A percentile compares a stretch with the other conserved stretches of the same genome.
phyloP scores from a whole-genome alignment of 352 stramenopile species.

The Globisporangium barbulae region DNA sequence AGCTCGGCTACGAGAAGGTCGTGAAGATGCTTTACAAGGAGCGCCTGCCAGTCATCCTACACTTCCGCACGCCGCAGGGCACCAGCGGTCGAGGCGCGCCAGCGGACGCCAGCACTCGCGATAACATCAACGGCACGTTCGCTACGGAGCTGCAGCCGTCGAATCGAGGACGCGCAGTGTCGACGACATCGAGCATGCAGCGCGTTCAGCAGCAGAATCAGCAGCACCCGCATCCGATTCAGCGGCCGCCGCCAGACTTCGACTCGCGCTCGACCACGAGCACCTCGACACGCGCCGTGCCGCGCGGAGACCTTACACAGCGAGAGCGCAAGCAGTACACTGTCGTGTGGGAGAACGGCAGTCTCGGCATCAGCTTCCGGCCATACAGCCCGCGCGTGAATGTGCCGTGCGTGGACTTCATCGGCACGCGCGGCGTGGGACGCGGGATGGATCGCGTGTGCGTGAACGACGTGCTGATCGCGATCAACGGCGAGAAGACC shows the following conservation, averaged over 20 bases:
- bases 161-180: conserved; percentile 10
- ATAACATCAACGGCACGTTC: conserved; percentile 11
- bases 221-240: conserved; percentile 13
- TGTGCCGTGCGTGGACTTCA: conserved; percentile 71
- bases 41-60: conserved; percentile 63
- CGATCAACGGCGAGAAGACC: conserved; percentile 79
- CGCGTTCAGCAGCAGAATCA: conserved; percentile 2
- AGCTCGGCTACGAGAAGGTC: conserved; percentile 75
- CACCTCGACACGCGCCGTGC: conserved; percentile 27
- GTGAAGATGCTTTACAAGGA: conserved; percentile 80
- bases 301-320: conserved; percentile 15
- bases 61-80: conserved; percentile 62
- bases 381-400: conserved; percentile 67
- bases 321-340: conserved; percentile 65
- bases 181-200: conserved; percentile 15
- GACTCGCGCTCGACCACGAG: conserved; percentile 19
- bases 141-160: conserved; percentile 3
- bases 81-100: not conserved
- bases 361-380: conserved; percentile 69
- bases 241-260: conserved; percentile 12
- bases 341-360: conserved; percentile 66
- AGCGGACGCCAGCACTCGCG: conserved; percentile 18
- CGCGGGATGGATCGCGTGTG: conserved; percentile 73
- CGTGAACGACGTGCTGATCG: conserved; percentile 79
- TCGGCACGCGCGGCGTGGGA: conserved; percentile 49